These are phyloP conservation scores for Citrullus amarus DNA, from an alignment of 306 rosid genomes.

Conservation along the genomic window DNA sequence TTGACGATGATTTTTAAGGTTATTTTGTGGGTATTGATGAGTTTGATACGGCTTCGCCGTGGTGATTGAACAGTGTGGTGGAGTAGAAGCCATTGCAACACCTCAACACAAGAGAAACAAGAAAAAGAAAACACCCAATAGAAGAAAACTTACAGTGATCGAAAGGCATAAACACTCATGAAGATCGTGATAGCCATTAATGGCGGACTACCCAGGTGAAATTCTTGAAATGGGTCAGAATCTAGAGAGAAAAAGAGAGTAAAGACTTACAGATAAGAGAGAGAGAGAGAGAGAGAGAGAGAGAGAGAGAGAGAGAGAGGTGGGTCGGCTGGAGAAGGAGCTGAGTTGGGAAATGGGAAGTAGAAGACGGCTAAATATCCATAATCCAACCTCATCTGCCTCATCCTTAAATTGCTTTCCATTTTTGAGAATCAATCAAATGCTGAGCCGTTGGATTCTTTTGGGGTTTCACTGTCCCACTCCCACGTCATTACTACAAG, in stretches of 20 bases:
- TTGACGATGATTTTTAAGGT: slow-evolving; percentile 28
- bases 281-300: slow-evolving; percentile 11
- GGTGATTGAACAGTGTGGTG: slow-evolving; percentile 48
- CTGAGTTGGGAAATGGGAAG: not conserved
- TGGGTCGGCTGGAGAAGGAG: not conserved
- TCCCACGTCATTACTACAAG: too few species aligned
- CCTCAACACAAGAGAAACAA: not conserved
- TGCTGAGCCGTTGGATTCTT: not conserved
- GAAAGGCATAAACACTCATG: not conserved
- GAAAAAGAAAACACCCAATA: not conserved
- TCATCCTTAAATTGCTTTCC: not conserved
- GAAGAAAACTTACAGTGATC: not conserved
- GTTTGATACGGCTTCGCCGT: slow-evolving; percentile 32
- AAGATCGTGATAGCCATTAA: not conserved
- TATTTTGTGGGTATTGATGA: slow-evolving; percentile 33
- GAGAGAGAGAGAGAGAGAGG: not conserved
- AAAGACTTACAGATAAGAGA: not conserved
- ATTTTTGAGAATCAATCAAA: not conserved
- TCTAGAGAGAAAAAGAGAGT: slow-evolving; percentile 5
- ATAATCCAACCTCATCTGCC: not conserved
- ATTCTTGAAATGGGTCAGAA: slow-evolving; percentile 1
- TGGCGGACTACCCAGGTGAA: not conserved
- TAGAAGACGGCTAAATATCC: too few species aligned
- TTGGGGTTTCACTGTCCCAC: not conserved
- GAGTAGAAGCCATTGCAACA: slow-evolving; percentile 49